A percentile compares a stretch with the other conserved stretches of the same genome.
phyloP scores from a whole-genome alignment of 2,329 filamentous ascomycete species.

The Paecilomyces variotii region DNA sequence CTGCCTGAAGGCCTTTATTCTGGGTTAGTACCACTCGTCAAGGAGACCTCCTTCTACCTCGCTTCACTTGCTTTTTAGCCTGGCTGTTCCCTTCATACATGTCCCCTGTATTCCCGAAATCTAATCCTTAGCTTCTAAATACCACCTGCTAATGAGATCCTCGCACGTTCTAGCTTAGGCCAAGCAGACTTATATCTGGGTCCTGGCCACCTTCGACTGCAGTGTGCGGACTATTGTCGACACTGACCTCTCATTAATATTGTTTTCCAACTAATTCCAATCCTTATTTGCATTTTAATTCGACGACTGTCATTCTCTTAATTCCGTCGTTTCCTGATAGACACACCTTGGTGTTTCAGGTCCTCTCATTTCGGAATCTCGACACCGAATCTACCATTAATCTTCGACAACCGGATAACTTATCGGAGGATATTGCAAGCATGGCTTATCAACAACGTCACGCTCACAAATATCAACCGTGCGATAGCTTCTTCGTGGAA shows the following conservation, averaged over 20 bases:
- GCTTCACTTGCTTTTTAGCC: conserved; percentile 3
- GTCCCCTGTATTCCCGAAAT: conserved; percentile 14
- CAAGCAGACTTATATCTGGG: conserved; percentile 20
- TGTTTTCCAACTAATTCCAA: conserved; percentile 49
- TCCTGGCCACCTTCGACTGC: conserved; percentile 17
- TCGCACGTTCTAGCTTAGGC: conserved; percentile 23
- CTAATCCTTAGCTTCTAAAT: conserved; percentile 8
- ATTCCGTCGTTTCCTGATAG: conserved; percentile 34
- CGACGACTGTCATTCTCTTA: conserved; percentile 45
- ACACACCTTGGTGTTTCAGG: conserved; percentile 29
- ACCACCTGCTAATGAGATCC: conserved; percentile 22
- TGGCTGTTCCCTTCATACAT: conserved; percentile 5
- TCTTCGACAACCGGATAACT: conserved; percentile 12
- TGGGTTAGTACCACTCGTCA: conserved; percentile 32
- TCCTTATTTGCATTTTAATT: conserved; percentile 43
- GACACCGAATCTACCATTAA: conserved; percentile 20
- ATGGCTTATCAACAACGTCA: conserved; percentile 50
- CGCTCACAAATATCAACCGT: conserved; percentile 52
- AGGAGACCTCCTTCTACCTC: conserved; percentile 10
- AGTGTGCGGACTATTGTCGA: conserved; percentile 33
- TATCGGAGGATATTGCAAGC: conserved; percentile 19
- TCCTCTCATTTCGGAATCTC: conserved; percentile 32
- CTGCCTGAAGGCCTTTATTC: conserved; percentile 31
- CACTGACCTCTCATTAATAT: conserved; percentile 39
- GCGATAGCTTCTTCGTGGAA: conserved; percentile 63